Base-by-base conservation (phyloP, 2,329 filamentous ascomycete species). In the Monosporascus sp. region DNA sequence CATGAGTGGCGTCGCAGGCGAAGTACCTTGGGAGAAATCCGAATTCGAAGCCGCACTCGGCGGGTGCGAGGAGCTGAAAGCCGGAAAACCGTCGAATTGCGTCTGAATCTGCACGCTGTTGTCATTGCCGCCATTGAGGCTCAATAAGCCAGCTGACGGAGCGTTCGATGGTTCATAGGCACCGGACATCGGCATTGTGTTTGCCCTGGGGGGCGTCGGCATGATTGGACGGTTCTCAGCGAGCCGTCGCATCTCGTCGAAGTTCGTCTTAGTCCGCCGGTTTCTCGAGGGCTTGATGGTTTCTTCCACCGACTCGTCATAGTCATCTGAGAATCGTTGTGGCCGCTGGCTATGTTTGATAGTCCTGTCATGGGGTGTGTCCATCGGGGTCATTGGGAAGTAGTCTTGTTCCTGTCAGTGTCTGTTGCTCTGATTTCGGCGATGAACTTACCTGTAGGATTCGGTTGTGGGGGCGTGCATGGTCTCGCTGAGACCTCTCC, bases 281-380 rank as follows among this genome's bases (percentile, higher is more conserved):
- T 75, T 77, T 36, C 75, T 74, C 16, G 68, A 63, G 5, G 83
- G 83, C 70, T 85, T 86, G 61, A 86, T 76, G 0, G 83, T 86
- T 68, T 85, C 82, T 63, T 86, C 83, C 79, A 85, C 83, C 16
- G 82, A 85, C 67, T 83, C 82, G 61, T 87, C 84, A 58, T 84
- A 85, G 46, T 76, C 77, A 26, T 85, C 82, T 3, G 77, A 68
- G 63, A 87, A 87, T 51, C 86, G 70, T 60, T 68, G 73, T 3
- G 73, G 73, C 3, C 70, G 69, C 17, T 69, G 59, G 47, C 73
- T 66, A 38, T 75, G 71, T 69, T 78, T 78, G 45, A 68, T 62
- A 43, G 72, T 61, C 49, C 73, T 71, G 56, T 78, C 71, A 57
- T 79, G 76, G 44, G 86, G 85, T 20, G 84, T 88, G 50, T 84